A percentile compares a stretch with the other conserved stretches of the same genome.
Conservation (phyloP, 1,284 basidiomycete genomes). For the Irpex rosettiformis region DNA sequence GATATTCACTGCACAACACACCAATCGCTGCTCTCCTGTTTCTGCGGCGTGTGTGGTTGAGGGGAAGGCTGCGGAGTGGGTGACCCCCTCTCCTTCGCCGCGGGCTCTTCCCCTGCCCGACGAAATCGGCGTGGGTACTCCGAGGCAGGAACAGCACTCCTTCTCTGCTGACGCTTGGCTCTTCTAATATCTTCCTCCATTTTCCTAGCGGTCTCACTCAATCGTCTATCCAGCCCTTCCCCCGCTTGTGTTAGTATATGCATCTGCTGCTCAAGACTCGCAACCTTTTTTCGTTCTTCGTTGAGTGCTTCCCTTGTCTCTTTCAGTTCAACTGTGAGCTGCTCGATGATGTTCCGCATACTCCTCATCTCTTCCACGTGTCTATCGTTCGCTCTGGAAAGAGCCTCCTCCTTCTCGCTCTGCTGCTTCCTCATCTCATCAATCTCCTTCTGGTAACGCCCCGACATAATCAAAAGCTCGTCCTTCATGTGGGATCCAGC, state of each 20-base stretch:
- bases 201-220: neutral
- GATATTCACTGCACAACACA: neutral
- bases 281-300: neutral
- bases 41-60: neutral
- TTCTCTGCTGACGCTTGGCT: neutral
- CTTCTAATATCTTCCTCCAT: neutral
- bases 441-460: conserved; percentile 15
- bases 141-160: neutral
- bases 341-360: neutral
- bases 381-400: neutral
- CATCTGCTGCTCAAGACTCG: neutral
- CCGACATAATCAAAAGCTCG: conserved; percentile 11
- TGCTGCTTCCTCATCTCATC: conserved; percentile 6
- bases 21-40: neutral
- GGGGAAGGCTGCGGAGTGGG: neutral
- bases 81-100: neutral
- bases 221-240: neutral
- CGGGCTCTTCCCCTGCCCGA: neutral
- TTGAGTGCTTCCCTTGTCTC: neutral
- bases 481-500: conserved; percentile 12
- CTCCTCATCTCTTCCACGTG: neutral
- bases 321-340: neutral
- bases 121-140: neutral
- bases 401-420: neutral
- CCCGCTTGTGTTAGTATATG: neutral